phyloP scores from a whole-genome alignment of 1,284 basidiomycete species.

The Fomes fomentarius region DNA sequence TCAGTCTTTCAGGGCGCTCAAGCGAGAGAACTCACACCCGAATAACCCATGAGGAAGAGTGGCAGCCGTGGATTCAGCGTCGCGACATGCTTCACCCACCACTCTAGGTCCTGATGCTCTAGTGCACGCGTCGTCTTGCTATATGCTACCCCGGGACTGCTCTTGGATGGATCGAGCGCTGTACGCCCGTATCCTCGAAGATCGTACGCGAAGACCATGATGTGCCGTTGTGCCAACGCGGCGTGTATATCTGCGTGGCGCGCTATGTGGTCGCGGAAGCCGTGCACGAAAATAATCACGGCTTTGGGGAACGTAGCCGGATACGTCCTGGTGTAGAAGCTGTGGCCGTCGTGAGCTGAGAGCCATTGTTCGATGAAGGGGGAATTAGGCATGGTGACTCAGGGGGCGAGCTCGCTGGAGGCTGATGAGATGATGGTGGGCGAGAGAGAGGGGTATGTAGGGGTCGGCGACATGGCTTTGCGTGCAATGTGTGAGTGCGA shows the following conservation, averaged over 20 bases:
- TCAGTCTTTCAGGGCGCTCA: too few relatives aligned
- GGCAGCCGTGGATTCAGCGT: constrained; percentile 50
- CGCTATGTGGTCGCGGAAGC: constrained; percentile 78
- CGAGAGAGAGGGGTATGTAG: neutral
- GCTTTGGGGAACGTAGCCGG: constrained; percentile 54
- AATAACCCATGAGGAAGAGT: constrained; percentile 80
- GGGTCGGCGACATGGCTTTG: neutral
- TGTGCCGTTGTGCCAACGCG: constrained; percentile 53
- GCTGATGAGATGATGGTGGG: neutral
- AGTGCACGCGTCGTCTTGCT: constrained; percentile 71
- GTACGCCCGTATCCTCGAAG: constrained; percentile 87
- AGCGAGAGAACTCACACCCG: constrained; percentile 62
- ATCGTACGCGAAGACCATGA: constrained; percentile 79
- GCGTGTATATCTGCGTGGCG: constrained; percentile 75
- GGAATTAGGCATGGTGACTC: neutral
- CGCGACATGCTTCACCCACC: constrained; percentile 60
- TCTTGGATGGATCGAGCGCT: constrained; percentile 54
- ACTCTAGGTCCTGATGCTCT: constrained; percentile 71
- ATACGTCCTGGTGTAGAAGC: constrained; percentile 46
- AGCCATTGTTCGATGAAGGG: constrained; percentile 37
- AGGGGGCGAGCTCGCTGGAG: neutral
- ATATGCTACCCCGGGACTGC: constrained; percentile 53
- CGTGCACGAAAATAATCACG: constrained; percentile 80
- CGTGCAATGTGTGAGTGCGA: too few relatives aligned
- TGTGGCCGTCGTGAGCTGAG: constrained; percentile 41